Base-by-base conservation (phyloP, 2,329 filamentous ascomycete genomes). In the Xylaria sp. region DNA sequence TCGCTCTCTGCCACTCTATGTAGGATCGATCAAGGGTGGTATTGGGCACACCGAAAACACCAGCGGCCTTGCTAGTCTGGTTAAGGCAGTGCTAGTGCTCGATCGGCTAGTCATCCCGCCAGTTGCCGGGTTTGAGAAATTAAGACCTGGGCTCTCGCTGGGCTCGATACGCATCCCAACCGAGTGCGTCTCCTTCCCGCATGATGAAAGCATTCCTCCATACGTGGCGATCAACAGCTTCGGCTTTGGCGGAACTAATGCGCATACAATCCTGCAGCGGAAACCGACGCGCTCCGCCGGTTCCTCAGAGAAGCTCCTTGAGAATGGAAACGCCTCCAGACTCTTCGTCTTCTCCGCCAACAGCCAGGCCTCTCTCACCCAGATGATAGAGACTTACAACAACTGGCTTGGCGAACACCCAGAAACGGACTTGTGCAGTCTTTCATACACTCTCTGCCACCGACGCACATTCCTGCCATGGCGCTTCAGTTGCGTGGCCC, bases 11-110 rank as follows among this genome's bases (percentile, higher is more conserved):
- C 54, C 58, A 4, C 53, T 65, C 4, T 59, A 61, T 19, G 60
- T 68, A 5, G 66, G 67, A 1, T 66, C 65, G 0, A 52, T 65
- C 19, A 69, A 70, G 37, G 59, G 63, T 0, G 64, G 60, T n/a
- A 63, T 68, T 18, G 67, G 66, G 1, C 65, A 69, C 49, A 59
- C 59, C 0, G 64, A 66, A 34, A 61, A 57, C n/a, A 58, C 65
- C 3, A 62, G 59, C n/a, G 69, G 68, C 0, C 39, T 69, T 3
- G 62, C 60, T 0, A 62, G 59, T 4, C 16, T 66, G 2, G 57
- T 70, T 7, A 69, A 69, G 51, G 61, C 64, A 1, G 37, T 58
- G 0, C 46, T 66, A 2, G 51, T 66, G 10, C 23, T 65, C 1
- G 63, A 69, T 35, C 39, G 37, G 0, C 52, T 48, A 8, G 2